Percentiles rank a stretch among this genome's conserved stretches.
These are phyloP conservation scores for Hypoxylon sp. DNA, from an alignment of 2,329 filamentous ascomycete genomes.

Conservation along the genomic window DNA sequence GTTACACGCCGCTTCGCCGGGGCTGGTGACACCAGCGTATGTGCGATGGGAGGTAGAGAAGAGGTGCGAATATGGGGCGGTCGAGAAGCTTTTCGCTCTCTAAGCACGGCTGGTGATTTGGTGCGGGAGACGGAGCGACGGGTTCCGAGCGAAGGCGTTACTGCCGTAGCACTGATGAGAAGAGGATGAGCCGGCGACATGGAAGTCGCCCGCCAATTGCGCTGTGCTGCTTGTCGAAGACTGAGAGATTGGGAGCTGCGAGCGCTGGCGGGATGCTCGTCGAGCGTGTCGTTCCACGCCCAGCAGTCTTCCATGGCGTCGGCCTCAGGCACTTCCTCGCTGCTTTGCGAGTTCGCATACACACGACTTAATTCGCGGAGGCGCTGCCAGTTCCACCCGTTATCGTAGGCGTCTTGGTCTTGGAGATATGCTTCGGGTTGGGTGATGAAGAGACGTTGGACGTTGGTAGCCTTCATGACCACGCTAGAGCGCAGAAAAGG, in stretches of 20 bases:
- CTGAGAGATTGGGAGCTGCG: constrained; percentile 53
- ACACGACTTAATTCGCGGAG: constrained; percentile 69
- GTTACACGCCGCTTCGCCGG: constrained; percentile 56
- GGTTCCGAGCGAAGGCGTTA: constrained; percentile 49
- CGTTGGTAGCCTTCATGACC: constrained; percentile 73
- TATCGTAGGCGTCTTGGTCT: constrained; percentile 60
- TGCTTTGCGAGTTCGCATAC: constrained; percentile 57
- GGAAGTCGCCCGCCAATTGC: constrained; percentile 51
- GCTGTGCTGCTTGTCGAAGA: constrained; percentile 52
- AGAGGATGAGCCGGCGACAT: constrained; percentile 52
- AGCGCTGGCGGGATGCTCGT: constrained; percentile 59
- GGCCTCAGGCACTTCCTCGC: constrained; percentile 63
- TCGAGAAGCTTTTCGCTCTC: constrained; percentile 53
- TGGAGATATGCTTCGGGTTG: constrained; percentile 79
- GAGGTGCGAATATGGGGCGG: constrained; percentile 61
- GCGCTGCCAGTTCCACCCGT: constrained; percentile 75
- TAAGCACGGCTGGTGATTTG: constrained; percentile 51
- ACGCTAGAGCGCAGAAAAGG: constrained; percentile 74
- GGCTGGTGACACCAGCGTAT: constrained; percentile 52
- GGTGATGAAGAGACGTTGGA: constrained; percentile 77
- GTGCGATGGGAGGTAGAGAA: constrained; percentile 58
- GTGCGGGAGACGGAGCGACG: constrained; percentile 50
- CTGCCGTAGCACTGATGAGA: constrained; percentile 35
- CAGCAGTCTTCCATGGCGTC: constrained; percentile 73
- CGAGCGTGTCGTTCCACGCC: constrained; percentile 71